These are phyloP conservation scores for Haplographium delicatum DNA, from an alignment of 495 filamentous ascomycete genomes.

Conservation along the genomic window DNA sequence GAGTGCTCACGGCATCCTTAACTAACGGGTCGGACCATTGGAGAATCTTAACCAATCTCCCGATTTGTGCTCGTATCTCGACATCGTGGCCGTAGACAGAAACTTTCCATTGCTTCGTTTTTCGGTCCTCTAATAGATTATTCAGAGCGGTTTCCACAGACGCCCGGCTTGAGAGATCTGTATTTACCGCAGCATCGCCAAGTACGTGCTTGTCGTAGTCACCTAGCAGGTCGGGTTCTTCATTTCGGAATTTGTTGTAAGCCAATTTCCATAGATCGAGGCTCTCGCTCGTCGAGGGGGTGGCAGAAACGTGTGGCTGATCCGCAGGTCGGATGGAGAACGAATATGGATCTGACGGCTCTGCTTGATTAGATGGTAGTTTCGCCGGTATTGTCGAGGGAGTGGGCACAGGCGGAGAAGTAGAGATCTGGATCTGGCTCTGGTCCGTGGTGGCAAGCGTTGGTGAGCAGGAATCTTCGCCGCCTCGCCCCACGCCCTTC, in stretches of 20 bases:
- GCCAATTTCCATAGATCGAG: constrained; percentile 20
- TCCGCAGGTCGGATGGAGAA: neutral
- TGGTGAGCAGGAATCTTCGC: neutral
- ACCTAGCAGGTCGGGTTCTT: constrained; percentile 17
- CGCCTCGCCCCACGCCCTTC: neutral
- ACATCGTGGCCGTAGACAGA: constrained; percentile 20
- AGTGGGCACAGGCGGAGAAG: neutral
- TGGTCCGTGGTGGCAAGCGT: neutral
- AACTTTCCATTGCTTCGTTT: constrained; percentile 26
- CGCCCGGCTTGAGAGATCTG: constrained; percentile 7
- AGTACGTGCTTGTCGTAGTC: constrained; percentile 17
- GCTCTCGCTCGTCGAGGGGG: constrained; percentile 1
- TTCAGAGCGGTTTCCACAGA: constrained; percentile 17
- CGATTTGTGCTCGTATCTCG: constrained; percentile 25
- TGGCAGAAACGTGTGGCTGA: neutral
- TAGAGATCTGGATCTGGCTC: neutral
- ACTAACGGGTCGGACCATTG: constrained; percentile 28
- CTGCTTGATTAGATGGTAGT: neutral
- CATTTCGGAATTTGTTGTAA: constrained; percentile 16
- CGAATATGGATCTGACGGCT: neutral
- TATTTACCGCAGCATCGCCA: neutral
- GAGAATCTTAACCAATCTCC: constrained; percentile 30
- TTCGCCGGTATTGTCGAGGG: neutral
- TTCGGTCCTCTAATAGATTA: constrained; percentile 20
- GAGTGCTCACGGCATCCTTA: constrained; percentile 24